These are phyloP conservation scores for Rhizoclosmatium sp. DNA, from an alignment of 192 early-diverging fungal genomes.

Conservation along the genomic window DNA sequence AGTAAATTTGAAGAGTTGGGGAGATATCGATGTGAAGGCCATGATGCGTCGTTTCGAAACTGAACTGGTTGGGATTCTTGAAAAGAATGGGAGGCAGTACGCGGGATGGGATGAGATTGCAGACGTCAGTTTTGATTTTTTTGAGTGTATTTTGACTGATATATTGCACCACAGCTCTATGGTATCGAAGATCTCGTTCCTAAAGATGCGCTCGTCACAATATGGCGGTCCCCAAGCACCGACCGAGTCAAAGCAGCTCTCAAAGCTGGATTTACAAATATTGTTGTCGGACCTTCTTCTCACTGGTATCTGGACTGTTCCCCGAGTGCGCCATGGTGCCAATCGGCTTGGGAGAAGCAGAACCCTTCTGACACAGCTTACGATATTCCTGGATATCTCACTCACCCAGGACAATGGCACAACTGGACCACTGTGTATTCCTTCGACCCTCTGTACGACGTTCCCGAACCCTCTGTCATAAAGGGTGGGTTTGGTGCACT, in stretches of 20 bases:
- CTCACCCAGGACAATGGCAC: conserved; percentile 25
- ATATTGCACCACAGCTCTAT: neutral
- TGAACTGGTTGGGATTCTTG: conserved; percentile 6
- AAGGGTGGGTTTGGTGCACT: conserved; percentile 39
- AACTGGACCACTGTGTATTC: conserved; percentile 43
- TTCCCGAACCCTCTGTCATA: neutral
- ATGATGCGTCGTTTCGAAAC: conserved; percentile 1
- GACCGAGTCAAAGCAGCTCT: neutral
- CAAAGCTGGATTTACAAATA: conserved; percentile 15
- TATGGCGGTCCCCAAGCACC: conserved; percentile 12
- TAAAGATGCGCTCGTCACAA: conserved; percentile 15
- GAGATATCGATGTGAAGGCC: neutral
- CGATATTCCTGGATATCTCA: conserved; percentile 10
- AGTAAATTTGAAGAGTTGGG: conserved; percentile 29
- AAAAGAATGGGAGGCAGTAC: conserved; percentile 16
- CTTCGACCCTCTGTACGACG: conserved; percentile 32
- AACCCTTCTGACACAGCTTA: neutral
- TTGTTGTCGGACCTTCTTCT: neutral
- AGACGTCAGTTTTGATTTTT: neutral
- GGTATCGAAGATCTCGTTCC: conserved; percentile 13
- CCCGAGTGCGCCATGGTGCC: conserved; percentile 15
- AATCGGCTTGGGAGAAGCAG: neutral
- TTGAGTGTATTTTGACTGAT: neutral
- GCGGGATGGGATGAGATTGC: conserved; percentile 30
- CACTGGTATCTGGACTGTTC: conserved; percentile 32